Conservation (phyloP, 345 rosid genomes). For the Euphorbia tirucalli region DNA sequence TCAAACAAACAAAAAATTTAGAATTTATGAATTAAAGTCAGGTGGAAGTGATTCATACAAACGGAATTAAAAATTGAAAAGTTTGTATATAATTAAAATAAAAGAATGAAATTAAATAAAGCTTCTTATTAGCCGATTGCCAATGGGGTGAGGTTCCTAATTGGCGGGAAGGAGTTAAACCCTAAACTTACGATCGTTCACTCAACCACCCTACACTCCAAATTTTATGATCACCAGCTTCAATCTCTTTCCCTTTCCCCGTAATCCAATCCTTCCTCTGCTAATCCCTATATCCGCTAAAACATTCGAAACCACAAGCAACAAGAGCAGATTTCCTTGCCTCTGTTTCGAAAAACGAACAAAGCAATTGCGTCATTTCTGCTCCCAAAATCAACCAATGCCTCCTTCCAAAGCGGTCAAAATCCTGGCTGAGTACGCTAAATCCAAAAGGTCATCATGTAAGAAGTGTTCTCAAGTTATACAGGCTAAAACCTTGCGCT, state of each 20-base stretch:
- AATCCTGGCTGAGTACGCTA: slow-evolving; percentile 75
- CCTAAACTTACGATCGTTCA: not conserved
- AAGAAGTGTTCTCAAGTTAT: slow-evolving; percentile 63
- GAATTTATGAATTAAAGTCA: too few relatives aligned
- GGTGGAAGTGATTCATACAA: too few relatives aligned
- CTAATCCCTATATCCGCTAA: not conserved
- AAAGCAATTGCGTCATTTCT: not conserved
- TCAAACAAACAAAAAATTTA: too few relatives aligned
- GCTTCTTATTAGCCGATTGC: too few relatives aligned
- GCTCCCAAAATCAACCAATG: not conserved
- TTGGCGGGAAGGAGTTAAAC: not conserved
- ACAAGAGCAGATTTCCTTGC: not conserved
- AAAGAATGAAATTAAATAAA: too few relatives aligned
- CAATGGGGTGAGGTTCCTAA: not conserved
- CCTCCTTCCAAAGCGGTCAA: slow-evolving; percentile 24
- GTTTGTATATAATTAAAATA: too few relatives aligned
- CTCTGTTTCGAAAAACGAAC: not conserved
- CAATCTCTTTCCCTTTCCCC: not conserved
- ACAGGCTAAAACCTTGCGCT: slow-evolving; percentile 44
- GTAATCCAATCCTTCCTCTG: not conserved
- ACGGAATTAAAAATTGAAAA: too few relatives aligned
- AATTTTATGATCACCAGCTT: not conserved
- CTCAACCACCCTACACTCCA: not conserved
- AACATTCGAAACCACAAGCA: not conserved
- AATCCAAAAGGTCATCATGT: slow-evolving; percentile 76